Conservation (phyloP, 768 basidiomycete species). For the Flagelloscypha sp. region DNA sequence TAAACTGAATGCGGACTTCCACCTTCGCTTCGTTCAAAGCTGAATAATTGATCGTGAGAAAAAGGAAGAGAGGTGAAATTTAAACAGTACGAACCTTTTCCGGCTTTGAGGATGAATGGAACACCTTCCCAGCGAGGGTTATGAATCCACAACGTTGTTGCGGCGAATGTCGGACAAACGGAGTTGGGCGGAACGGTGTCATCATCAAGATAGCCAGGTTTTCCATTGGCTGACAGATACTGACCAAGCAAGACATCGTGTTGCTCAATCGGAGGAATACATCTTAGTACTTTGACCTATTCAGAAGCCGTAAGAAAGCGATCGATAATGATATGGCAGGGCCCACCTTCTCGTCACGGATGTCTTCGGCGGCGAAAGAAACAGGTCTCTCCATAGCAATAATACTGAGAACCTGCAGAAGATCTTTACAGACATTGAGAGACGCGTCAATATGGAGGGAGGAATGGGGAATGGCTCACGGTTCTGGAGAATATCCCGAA, state of each 20-base stretch:
- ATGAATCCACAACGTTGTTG: slow-evolving; percentile 83
- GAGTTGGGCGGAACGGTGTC: slow-evolving; percentile 90
- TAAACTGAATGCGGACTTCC: slow-evolving; percentile 96
- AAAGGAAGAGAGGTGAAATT: slow-evolving; percentile 8
- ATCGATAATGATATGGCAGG: slow-evolving; percentile 3
- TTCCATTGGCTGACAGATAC: slow-evolving; percentile 80
- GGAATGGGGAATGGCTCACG: slow-evolving; percentile 50
- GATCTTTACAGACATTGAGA: slow-evolving; percentile 45
- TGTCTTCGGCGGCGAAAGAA: slow-evolving; percentile 94
- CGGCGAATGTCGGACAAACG: slow-evolving; percentile 90
- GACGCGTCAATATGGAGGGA: slow-evolving; percentile 7
- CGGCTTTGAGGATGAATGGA: slow-evolving; percentile 96
- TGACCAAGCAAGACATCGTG: slow-evolving; percentile 88
- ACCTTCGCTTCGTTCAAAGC: slow-evolving; percentile 98
- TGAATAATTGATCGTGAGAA: slow-evolving; percentile 27
- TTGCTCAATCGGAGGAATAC: slow-evolving; percentile 73
- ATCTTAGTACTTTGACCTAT: slow-evolving; percentile 92
- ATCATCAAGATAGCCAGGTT: slow-evolving; percentile 99
- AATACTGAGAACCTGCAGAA: slow-evolving; percentile 90
- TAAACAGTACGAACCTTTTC: slow-evolving; percentile 63
- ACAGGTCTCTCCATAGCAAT: slow-evolving; percentile 98
- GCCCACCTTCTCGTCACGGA: slow-evolving; percentile 92
- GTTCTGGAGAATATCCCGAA: slow-evolving; percentile 96
- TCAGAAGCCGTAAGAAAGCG: slow-evolving; percentile 13
- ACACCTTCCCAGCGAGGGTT: slow-evolving; percentile 98